Percentiles rank a stretch among this genome's conserved stretches.
These are phyloP conservation scores for Emergomyces orientalis DNA, from an alignment of 2,329 filamentous ascomycete species.

Conservation along the genomic window DNA sequence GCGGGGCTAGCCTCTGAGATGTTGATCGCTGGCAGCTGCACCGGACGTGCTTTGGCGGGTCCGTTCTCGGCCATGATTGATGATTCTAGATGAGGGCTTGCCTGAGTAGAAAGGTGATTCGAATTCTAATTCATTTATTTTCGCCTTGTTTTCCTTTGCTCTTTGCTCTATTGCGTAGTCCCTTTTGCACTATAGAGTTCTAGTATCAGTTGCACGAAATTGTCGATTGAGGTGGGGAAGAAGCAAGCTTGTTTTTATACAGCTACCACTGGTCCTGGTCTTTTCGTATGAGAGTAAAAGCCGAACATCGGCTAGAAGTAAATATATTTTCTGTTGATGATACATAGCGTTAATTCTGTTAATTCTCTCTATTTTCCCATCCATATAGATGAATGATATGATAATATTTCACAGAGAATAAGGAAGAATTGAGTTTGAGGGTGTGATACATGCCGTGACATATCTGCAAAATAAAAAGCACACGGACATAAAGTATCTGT, in stretches of 20 bases:
- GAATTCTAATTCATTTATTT: not conserved
- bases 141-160: not conserved
- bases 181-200: not conserved
- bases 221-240: not conserved
- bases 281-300: not conserved
- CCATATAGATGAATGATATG: not conserved
- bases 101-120: not conserved
- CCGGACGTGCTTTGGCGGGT: conserved; percentile 17
- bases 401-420: not conserved
- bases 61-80: not conserved
- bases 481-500: not conserved
- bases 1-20: conserved; percentile 53
- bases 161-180: not conserved
- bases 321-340: not conserved
- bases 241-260: too few relatives aligned
- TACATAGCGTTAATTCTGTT: not conserved
- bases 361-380: not conserved
- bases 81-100: not conserved
- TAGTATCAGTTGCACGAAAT: not conserved
- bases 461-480: not conserved
- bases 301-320: not conserved
- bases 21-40: conserved; percentile 70
- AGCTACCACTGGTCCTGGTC: not conserved
- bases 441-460: not conserved
- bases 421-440: not conserved